Evolutionary conservation across 805 yeast genomes (phyloP), one percentile per base, ranked within the genome.

Genomic region (Nakazawaea pomicola): DNA sequence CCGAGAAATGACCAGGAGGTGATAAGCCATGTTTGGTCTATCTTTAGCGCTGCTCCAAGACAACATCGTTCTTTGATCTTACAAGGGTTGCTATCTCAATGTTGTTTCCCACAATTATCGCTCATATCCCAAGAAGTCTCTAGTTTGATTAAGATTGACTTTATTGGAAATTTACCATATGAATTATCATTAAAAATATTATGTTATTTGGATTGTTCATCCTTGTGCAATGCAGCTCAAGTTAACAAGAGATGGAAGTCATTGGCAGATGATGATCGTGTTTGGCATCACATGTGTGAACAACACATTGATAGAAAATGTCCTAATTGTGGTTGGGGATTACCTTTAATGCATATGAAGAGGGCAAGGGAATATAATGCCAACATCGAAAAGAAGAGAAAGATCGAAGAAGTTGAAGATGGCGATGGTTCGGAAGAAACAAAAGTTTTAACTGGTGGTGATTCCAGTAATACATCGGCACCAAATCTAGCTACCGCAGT

Each of bases 251-350:
- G 75, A 39, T 93, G 99, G 99, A 80, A 86, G 57, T 66, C 67
- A 43, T 66, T 93, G 44, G 98, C 99, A 1, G 96, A 93, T 60
- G 97, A 91, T 57, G 98, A 93, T 56, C 66, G 95, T 37, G 97
- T 93, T 3, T 93, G 99, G 99, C 93, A 91, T 58, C 90, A 91
- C 50, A 83, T 93, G 89, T 93, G 99, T 57, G 96, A 89, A 58
- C 99, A 93, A 63, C 99, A 93, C 61, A 93, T 93, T 41, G 99
- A 93, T 63, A 74, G 95, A 46, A 93, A 93, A 61, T 93, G 99
- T 65, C 95, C 96, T 29, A 87, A 87, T 56, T 93, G 99, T 65
- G 99, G 99, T 12, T 93, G 99, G 99, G 99, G 99, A 4, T 70
- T 93, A 49, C 99, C 99, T 3, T 65, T 93, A 45, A 76, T 93